Evolutionary conservation across 495 filamentous ascomycete species (phyloP).

Genomic region (Lichina pygmaea): DNA sequence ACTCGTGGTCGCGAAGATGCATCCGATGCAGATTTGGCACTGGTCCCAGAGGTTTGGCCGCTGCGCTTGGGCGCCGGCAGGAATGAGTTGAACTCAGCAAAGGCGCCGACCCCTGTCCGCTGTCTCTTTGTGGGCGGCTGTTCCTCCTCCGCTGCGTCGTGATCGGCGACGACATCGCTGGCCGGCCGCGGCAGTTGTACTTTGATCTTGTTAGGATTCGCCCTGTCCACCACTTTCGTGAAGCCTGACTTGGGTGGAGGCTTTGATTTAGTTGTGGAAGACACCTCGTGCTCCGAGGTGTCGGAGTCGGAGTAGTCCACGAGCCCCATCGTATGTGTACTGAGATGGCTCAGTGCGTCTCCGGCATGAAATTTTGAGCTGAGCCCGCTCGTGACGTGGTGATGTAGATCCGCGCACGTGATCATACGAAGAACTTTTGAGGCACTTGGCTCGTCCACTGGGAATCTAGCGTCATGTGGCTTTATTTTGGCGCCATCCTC

Average conservation of each 20-base stretch:
- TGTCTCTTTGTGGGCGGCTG: constrained; percentile 48
- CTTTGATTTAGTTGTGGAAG: constrained; percentile 9
- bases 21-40: constrained; percentile 14
- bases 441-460: too few relatives aligned
- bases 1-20: constrained; percentile 21
- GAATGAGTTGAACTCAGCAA: constrained; percentile 59
- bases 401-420: too few relatives aligned
- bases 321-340: constrained; percentile 28
- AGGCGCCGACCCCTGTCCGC: constrained; percentile 27
- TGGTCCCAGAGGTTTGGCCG: constrained; percentile 9
- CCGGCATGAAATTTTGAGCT: background rate
- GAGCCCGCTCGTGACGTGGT: background rate
- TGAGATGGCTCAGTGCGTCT: background rate
- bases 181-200: constrained; percentile 31
- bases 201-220: constrained; percentile 57
- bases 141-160: constrained; percentile 17
- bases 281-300: constrained; percentile 32
- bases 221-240: constrained; percentile 52
- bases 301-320: constrained; percentile 77
- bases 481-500: too few relatives aligned
- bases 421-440: too few relatives aligned
- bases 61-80: constrained; percentile 62
- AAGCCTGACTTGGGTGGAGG: constrained; percentile 21
- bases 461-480: too few relatives aligned
- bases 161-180: constrained; percentile 4